Conservation (phyloP, 495 filamentous ascomycete species). For the Aspergillus hancockii region DNA sequence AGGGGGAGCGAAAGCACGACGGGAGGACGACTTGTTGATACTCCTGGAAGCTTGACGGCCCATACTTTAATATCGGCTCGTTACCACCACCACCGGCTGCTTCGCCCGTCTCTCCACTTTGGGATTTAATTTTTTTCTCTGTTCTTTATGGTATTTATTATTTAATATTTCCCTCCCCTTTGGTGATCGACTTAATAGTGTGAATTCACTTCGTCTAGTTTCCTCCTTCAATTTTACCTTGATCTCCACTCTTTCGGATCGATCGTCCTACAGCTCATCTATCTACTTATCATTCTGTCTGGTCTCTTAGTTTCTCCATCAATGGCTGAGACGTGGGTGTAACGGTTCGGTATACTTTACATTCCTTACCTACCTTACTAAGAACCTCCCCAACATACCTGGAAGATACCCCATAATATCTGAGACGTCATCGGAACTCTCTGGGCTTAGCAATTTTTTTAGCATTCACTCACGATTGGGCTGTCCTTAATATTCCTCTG, state of each 20-base stretch:
- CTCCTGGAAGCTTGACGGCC: slow-evolving; percentile 11
- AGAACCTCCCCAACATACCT: slow-evolving; percentile 12
- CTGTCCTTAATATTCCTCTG: not conserved
- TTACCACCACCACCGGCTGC: not conserved
- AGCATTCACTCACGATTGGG: slow-evolving; percentile 4
- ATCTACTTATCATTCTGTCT: slow-evolving; percentile 4
- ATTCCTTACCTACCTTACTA: slow-evolving; percentile 18
- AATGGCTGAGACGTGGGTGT: slow-evolving; percentile 29
- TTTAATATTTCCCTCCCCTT: not conserved
- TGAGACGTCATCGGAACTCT: slow-evolving; percentile 18
- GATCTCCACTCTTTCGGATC: slow-evolving; percentile 16
- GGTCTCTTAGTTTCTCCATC: slow-evolving; percentile 1
- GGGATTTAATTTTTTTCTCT: slow-evolving; percentile 2
- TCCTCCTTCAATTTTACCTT: not conserved
- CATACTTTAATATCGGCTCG: slow-evolving; percentile 7
- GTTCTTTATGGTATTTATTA: slow-evolving; percentile 9
- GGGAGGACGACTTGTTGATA: slow-evolving; percentile 21
- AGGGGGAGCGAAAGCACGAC: slow-evolving; percentile 22
- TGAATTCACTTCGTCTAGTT: slow-evolving; percentile 5
- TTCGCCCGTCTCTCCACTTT: not conserved
- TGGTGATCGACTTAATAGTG: slow-evolving; percentile 3
- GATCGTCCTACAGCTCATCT: slow-evolving; percentile 10
- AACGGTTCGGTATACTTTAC: slow-evolving; percentile 23
- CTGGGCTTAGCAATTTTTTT: slow-evolving; percentile 13
- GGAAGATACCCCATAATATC: slow-evolving; percentile 8